Evolutionary conservation across 495 filamentous ascomycete species (phyloP).

Genomic region (Sporormia fimetaria): DNA sequence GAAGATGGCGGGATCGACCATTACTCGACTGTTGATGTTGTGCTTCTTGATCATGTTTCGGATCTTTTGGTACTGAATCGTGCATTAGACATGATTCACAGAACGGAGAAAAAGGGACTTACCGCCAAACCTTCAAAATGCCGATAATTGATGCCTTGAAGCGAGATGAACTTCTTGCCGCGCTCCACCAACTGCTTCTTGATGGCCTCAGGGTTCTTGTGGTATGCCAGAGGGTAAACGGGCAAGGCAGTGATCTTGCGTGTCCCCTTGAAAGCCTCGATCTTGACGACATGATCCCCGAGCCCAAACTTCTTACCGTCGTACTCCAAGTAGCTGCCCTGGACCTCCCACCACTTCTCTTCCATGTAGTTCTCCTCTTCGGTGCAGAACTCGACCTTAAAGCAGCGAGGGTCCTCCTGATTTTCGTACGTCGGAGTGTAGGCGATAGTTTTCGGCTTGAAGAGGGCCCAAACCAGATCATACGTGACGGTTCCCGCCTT

Average conservation of each 20-base stretch:
- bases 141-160: constrained; percentile 77
- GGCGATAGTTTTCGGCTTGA: constrained; percentile 80
- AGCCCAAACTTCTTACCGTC: constrained; percentile 67
- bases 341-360: constrained; percentile 69
- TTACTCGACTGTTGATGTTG: constrained; percentile 82
- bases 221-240: constrained; percentile 73
- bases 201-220: constrained; percentile 59
- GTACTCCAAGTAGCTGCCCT: constrained; percentile 76
- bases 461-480: constrained; percentile 74
- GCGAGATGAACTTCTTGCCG: constrained; percentile 69
- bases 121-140: constrained; percentile 74
- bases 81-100: too few relatives aligned
- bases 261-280: constrained; percentile 70
- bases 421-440: constrained; percentile 73
- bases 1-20: constrained; percentile 83
- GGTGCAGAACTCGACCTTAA: constrained; percentile 74
- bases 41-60: constrained; percentile 69
- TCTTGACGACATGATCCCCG: constrained; percentile 58
- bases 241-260: constrained; percentile 69
- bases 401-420: constrained; percentile 73
- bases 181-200: constrained; percentile 62
- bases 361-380: constrained; percentile 62
- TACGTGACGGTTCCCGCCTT: constrained; percentile 82
- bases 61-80: constrained; percentile 75
- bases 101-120: too few relatives aligned